A percentile compares a stretch with the other conserved stretches of the same genome.
phyloP scores from a whole-genome alignment of 2,329 filamentous ascomycete species.

The Penicillium italicum region DNA sequence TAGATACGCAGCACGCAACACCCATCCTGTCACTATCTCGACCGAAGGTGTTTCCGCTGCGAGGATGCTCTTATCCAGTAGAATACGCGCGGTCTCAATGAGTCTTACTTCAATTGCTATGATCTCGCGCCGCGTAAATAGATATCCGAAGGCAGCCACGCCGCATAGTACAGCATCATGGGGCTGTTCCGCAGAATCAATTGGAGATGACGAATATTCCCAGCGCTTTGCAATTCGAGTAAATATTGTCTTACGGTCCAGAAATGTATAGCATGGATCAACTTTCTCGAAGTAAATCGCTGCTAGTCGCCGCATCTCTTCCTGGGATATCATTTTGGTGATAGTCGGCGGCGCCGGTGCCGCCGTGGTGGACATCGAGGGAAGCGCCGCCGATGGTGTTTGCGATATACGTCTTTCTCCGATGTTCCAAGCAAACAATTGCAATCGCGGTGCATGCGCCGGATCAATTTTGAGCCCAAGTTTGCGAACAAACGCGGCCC shows the following conservation, averaged over 20 bases:
- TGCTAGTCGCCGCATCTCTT: constrained; percentile 48
- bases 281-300: constrained; percentile 53
- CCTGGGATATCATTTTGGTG: constrained; percentile 47
- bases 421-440: constrained; percentile 57
- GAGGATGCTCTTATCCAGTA: constrained; percentile 45
- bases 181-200: constrained; percentile 25
- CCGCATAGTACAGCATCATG: constrained; percentile 53
- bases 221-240: constrained; percentile 31
- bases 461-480: constrained; percentile 54
- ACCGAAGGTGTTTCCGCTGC: constrained; percentile 27
- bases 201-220: constrained; percentile 10
- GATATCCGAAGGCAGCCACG: constrained; percentile 52
- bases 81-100: constrained; percentile 45
- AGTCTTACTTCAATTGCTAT: constrained; percentile 46
- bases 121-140: constrained; percentile 50
- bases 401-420: constrained; percentile 26
- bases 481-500: constrained; percentile 54
- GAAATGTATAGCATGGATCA: constrained; percentile 53
- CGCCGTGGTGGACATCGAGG: constrained; percentile 8
- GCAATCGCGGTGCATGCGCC: constrained; percentile 51
- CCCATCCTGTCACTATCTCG: constrained; percentile 44
- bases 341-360: constrained; percentile 33
- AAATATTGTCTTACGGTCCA: constrained; percentile 29
- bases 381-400: constrained; percentile 8
- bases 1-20: constrained; percentile 53